Percentiles rank a stretch among this genome's conserved stretches.
Conservation (phyloP, 2,329 filamentous ascomycete genomes). For the Fusarium solani-melongenae region DNA sequence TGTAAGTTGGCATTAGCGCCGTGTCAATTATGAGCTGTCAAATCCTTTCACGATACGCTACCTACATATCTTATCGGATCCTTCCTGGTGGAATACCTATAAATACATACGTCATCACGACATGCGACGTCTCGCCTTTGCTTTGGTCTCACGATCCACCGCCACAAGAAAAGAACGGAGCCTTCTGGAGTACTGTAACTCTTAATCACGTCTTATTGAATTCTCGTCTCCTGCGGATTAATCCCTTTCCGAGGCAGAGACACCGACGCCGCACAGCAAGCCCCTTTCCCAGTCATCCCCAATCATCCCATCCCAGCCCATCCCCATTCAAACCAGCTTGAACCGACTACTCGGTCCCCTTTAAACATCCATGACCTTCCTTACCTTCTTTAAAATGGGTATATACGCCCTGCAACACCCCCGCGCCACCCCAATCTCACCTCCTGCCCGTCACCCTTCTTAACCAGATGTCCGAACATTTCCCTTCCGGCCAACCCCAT, state of each 20-base stretch:
- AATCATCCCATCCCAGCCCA: not conserved
- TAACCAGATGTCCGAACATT: constrained; percentile 16
- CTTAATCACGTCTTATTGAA: constrained; percentile 11
- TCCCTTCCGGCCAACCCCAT: constrained; percentile 13
- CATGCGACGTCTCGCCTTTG: not conserved
- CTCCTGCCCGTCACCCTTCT: constrained; percentile 9
- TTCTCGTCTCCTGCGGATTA: constrained; percentile 9
- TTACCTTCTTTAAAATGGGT: constrained; percentile 45
- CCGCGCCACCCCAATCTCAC: constrained; percentile 17
- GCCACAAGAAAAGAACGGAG: not conserved
- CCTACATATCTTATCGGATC: constrained; percentile 23
- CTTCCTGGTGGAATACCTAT: not conserved
- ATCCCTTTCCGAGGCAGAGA: not conserved
- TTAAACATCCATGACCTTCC: constrained; percentile 5
- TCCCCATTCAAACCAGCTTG: constrained; percentile 11
- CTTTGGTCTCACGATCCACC: not conserved
- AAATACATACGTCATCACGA: not conserved
- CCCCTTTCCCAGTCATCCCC: not conserved
- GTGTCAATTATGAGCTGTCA: constrained; percentile 1
- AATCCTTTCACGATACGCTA: not conserved
- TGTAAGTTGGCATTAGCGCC: not conserved
- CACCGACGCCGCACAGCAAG: not conserved
- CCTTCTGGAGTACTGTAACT: not conserved
- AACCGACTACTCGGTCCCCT: constrained; percentile 9
- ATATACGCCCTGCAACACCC: constrained; percentile 46